phyloP scores from a whole-genome alignment of 352 stramenopile genomes.

The Achlya hypogyna region DNA sequence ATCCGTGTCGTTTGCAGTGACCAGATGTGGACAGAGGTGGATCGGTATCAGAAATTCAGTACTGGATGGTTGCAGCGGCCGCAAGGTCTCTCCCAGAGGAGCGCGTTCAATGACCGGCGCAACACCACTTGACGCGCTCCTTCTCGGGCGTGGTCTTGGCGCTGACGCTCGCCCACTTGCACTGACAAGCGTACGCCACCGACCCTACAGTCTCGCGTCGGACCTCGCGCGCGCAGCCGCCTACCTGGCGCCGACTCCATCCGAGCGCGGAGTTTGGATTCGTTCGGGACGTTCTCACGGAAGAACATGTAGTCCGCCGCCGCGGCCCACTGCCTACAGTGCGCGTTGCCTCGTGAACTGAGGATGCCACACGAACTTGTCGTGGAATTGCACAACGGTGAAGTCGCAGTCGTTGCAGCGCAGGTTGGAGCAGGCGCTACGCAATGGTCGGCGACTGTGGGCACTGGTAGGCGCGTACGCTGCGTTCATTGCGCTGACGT shows the following conservation, averaged over 20 bases:
- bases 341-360: background rate
- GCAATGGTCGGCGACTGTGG: background rate
- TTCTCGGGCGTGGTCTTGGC: constrained; percentile 38
- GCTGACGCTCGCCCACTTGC: constrained; percentile 64
- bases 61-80: no score
- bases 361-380: constrained; percentile 30
- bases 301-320: constrained; percentile 83
- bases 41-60: no score
- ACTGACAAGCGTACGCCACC: constrained; percentile 69
- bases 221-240: background rate
- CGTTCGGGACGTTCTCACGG: constrained; percentile 65
- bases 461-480: constrained; percentile 24
- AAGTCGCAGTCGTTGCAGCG: constrained; percentile 81
- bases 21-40: no score
- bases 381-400: constrained; percentile 59
- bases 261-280: constrained; percentile 50
- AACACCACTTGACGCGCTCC: constrained; percentile 61
- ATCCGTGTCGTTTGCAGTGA: no score
- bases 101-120: constrained; percentile 40
- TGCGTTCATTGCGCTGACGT: constrained; percentile 42
- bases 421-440: constrained; percentile 54
- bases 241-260: constrained; percentile 47
- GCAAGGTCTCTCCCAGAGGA: no score
- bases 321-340: constrained; percentile 46
- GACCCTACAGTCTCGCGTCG: constrained; percentile 24